Conservation (phyloP, 2,329 filamentous ascomycete species). For the Botrytis byssoidea region DNA sequence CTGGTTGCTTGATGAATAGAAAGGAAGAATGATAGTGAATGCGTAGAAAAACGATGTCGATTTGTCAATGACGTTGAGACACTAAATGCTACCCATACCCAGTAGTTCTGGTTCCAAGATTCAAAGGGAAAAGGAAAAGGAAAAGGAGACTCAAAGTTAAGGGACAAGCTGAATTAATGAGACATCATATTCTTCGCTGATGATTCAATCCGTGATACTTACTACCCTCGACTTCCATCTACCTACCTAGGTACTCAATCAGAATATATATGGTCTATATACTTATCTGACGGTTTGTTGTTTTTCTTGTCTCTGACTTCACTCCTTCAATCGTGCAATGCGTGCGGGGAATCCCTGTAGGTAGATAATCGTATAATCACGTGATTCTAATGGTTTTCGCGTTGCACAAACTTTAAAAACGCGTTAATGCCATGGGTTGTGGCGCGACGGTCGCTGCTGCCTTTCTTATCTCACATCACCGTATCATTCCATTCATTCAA, state of each 20-base stretch:
- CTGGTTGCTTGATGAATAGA: not conserved
- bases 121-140: not conserved
- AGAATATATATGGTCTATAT: not conserved
- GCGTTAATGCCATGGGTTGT: not conserved
- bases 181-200: no score
- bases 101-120: not conserved
- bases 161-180: no score
- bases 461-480: not conserved
- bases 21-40: not conserved
- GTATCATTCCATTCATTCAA: not conserved
- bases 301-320: not conserved
- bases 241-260: not conserved
- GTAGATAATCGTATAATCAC: fast-evolving
- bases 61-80: conserved; percentile 1
- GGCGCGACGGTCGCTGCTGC: not conserved
- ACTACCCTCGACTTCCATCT: not conserved
- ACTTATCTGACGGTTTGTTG: not conserved
- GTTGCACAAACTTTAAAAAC: not conserved
- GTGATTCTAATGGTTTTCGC: not conserved
- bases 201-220: not conserved
- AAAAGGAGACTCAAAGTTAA: not conserved
- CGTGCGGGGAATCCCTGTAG: not conserved
- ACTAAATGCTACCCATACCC: not conserved
- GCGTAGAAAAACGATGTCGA: not conserved
- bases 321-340: not conserved